Base-by-base conservation (phyloP, 192 early-diverging fungal species). In the Irineochytrium annulatum region DNA sequence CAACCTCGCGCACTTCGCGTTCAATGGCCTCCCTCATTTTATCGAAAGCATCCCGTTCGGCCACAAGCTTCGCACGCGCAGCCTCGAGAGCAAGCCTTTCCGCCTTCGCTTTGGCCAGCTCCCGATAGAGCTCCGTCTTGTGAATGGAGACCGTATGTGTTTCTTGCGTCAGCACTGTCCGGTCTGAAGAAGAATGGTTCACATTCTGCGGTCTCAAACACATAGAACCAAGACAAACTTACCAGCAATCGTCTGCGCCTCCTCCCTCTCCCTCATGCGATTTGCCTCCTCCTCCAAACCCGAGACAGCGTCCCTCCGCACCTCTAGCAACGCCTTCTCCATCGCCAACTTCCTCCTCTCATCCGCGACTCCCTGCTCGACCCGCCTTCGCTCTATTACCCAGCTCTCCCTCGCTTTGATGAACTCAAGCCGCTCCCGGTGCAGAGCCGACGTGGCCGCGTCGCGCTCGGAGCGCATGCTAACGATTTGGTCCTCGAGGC, bases 351-450 rank as follows among this genome's bases (percentile, higher is more conserved):
- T 31, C 43, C 55, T 35, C 22, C 43, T 34, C 32, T 64, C 54
- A 20, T 64, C 62, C 17, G 54, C 54, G 4, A 41, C 35, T 11
- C 14, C n/a, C 28, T 46, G 14, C 24, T 55, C 27, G 14, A 24
- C 20, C n/a, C 37, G 27, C 30, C 45, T 64, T 14, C 62, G 54
- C 27, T 64, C 62, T 22, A 64, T 22, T 14, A 37, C 28, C 62
- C 62, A 64, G 5, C 52, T 2, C 33, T 64, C 62, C 32, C 43
- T 35, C 28, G 32, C 41, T 8, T 52, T 49, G 11, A 64, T 32
- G 31, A 64, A 64, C 28, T 64, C 62, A 28, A 64, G 35, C 8
- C 62, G 32, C 46, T 64, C 62, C 20, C 62, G 52, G n/a, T 64
- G 62, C 3, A 64, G 54, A 19, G 54, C 52, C 22, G 43, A 37